Evolutionary conservation across 768 basidiomycete genomes (phyloP), one percentile per base, ranked within the genome.

Genomic region (Holtermannia corniformis): DNA sequence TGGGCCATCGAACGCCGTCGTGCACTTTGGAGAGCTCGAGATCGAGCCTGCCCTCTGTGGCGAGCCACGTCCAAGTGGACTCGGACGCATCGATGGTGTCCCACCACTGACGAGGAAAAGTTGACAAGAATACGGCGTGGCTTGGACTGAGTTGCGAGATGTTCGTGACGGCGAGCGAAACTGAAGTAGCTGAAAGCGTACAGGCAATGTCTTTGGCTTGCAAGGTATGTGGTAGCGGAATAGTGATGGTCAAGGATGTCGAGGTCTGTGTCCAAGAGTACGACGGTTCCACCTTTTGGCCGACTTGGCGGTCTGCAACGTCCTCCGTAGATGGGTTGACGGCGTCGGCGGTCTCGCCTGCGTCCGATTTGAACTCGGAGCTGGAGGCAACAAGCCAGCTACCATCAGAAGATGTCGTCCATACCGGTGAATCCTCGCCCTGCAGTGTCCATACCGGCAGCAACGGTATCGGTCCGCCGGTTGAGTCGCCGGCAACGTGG

Each of bases 1-100:
- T 83, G 49, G 82, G 76, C 93, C 93, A 99, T 61, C 82, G 81
- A 25, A 84, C 85, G 4, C 82, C 84, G 55, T 85, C 82, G 68
- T 89, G 79, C 56, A 78, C 78, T 73, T 97, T 97, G 70, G 90
- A 86, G 50, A 97, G 76, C 64, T 95, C 85, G 19, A 96, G 72
- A 0, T 86, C 82, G 60, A 97, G 78, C 26, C 87, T 56, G 1
- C 86, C 86, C 5, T 47, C 50, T 0, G 47, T 14, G 16, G 82
- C 78, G 61, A 95, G 90, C 80, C 85, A 93, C 3, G 88, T 92
- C 91, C 90, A 99, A 63, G 87, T 82, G 64, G 87, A 86, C n/a
- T 84, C 78, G 2, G 82, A 79, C 1, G 85, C 74, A 49, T 81
- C 80, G 57, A 99, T 84, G 10, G 75, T 73, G 58, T 82, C 89